Conservation (phyloP, 1,139 yeast genomes). For the Blastobotrys proliferans region DNA sequence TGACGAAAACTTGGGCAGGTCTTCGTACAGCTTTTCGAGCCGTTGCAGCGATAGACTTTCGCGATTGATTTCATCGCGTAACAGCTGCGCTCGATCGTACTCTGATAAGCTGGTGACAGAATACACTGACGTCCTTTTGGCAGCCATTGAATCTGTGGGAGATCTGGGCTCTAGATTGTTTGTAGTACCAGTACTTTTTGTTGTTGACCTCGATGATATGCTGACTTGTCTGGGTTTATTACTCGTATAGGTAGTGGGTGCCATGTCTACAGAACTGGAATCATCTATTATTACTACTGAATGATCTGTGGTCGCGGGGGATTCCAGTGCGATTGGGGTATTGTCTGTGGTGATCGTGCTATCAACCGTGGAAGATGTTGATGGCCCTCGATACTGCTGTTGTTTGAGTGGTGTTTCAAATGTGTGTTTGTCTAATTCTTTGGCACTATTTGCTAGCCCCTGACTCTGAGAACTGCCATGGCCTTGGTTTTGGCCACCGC, state of each 20-base stretch:
- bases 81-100: slow-evolving; percentile 22
- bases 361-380: neutral
- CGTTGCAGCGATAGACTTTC: slow-evolving; percentile 23
- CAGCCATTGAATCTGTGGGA: neutral
- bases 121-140: slow-evolving; percentile 10
- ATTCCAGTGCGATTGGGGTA: neutral
- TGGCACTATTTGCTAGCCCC: neutral
- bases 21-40: slow-evolving; percentile 24
- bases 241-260: neutral
- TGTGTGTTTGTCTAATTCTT: neutral
- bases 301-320: slow-evolving; percentile 4
- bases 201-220: neutral
- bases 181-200: neutral
- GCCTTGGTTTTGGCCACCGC: no score
- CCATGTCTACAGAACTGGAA: neutral
- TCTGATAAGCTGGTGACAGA: slow-evolving; percentile 15
- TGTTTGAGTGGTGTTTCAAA: neutral
- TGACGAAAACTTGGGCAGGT: slow-evolving; percentile 14
- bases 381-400: neutral
- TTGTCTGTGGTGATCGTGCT: neutral
- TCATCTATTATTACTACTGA: slow-evolving; percentile 4
- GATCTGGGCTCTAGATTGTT: neutral
- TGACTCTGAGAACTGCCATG: no score
- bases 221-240: neutral
- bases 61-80: slow-evolving; percentile 26